Conservation (phyloP, 768 basidiomycete genomes). For the Tephrocybe sp. region DNA sequence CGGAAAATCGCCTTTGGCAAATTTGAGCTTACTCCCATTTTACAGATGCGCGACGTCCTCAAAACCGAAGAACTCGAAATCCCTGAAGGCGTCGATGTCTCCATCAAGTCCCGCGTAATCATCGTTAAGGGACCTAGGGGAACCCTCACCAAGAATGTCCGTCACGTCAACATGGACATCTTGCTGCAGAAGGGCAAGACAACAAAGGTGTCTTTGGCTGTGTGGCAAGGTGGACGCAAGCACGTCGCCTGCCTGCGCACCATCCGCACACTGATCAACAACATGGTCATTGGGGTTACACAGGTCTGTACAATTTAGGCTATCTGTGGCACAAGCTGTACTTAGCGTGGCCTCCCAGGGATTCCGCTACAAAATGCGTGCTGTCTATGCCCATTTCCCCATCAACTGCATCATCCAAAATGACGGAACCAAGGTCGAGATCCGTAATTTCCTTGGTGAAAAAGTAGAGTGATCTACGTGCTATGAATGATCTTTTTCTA, state of each 20-base stretch:
- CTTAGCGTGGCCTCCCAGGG: slow-evolving; percentile 54
- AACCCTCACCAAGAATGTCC: slow-evolving; percentile 87
- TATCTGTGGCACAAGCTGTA: background rate
- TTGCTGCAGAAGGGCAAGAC: slow-evolving; percentile 78
- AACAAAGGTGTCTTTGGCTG: slow-evolving; percentile 82
- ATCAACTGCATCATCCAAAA: slow-evolving; percentile 97
- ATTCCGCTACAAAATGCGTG: slow-evolving; percentile 99
- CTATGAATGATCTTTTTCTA: background rate
- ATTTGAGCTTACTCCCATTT: slow-evolving; percentile 30
- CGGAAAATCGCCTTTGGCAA: slow-evolving; percentile 29
- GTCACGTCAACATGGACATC: slow-evolving; percentile 94
- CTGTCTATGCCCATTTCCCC: slow-evolving; percentile 99
- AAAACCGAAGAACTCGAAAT: slow-evolving; percentile 91
- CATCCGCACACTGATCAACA: slow-evolving; percentile 90
- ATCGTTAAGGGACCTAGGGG: slow-evolving; percentile 93
- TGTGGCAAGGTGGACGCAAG: slow-evolving; percentile 98
- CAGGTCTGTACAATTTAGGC: slow-evolving; percentile 51
- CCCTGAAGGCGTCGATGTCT: slow-evolving; percentile 81
- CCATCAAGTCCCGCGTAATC: slow-evolving; percentile 89
- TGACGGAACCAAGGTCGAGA: slow-evolving; percentile 70
- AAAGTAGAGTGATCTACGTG: slow-evolving; percentile 57
- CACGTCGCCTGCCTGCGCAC: slow-evolving; percentile 98
- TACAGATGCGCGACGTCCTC: slow-evolving; percentile 89
- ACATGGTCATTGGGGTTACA: slow-evolving; percentile 98
- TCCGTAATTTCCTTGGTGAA: slow-evolving; percentile 94